Base-by-base conservation (phyloP, 257 asterid genomes). In the Coffea eugenioides region DNA sequence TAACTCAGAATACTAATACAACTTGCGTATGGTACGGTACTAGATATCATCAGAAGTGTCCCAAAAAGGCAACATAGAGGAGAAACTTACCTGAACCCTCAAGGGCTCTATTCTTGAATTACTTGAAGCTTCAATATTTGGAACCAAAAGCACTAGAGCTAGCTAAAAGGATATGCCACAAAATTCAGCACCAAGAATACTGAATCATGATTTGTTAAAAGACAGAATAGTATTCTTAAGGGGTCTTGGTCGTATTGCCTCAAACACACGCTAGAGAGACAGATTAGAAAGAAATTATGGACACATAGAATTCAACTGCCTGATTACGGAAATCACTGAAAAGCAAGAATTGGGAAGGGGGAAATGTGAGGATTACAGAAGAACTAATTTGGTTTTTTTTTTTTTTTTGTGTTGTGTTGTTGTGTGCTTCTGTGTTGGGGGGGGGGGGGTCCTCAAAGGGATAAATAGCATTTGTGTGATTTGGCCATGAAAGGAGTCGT, bases 181-280 rank as follows among this genome's bases (percentile, higher is more conserved):
- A 78, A 79, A 27, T 79, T 85, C 52, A 83, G 80, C 73, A 70
- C 72, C 56, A 34, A 56, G 52, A 69, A 82, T 71, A 79, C 66
- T 31, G 4, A 67, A 61, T 73, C 16, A 76, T 46, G 84, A 79
- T 77, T 77, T 72, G 84, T 54, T 66, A 65, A 54, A 46, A 64
- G 45, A 74, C 73, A 59, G 31, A 31, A 64, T 48, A 56, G 36
- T 41, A 77, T 56, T 74, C 68, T 75, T 56, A 20, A 39, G 43
- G 73, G 80, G 73, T 59, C 43, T 49, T 49, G 34, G 49, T 49
- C 9, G 68, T 51, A 80, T 83, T 79, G 86, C 92, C 90, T 84
- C 36, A 80, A 82, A 81, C 75, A 78, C 92, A 86, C 90, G 90
- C 85, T 56, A 85, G 69, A 75, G 81, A 81, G 77, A 66, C 12